Evolutionary conservation across 345 rosid genomes (phyloP).

Genomic region (Zanthoxylum bungeanum): DNA sequence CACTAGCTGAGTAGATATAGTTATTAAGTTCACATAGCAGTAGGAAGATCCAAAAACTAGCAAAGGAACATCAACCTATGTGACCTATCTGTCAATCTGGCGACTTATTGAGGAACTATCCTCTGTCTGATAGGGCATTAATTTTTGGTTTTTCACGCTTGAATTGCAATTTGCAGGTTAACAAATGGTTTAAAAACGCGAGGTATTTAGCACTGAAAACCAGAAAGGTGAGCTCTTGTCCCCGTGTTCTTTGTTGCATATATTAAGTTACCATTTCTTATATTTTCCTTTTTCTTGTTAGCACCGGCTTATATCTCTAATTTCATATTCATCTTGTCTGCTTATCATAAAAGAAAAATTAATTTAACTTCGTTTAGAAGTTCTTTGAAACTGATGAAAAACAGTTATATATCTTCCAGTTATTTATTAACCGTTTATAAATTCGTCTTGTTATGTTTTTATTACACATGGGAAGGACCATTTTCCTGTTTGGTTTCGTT

Average conservation of each 20-base stretch:
- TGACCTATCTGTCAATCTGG: too few relatives aligned
- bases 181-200: conserved; percentile 97
- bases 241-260: background rate
- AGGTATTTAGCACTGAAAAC: conserved; percentile 75
- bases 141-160: conserved; percentile 15
- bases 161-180: conserved; percentile 60
- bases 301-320: background rate
- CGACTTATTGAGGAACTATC: background rate
- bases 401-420: background rate
- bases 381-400: background rate
- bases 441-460: background rate
- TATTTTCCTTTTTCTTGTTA: background rate
- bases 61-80: background rate
- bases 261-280: background rate
- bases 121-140: too few relatives aligned
- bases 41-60: background rate
- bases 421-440: background rate
- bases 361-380: background rate
- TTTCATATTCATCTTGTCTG: background rate
- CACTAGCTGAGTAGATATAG: background rate
- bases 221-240: conserved; percentile 60
- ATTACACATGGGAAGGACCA: background rate
- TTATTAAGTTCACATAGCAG: background rate
- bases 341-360: background rate
- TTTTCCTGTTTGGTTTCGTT: background rate